phyloP scores from a whole-genome alignment of 2,329 filamentous ascomycete genomes.

The Mollisiaceae sp. region DNA sequence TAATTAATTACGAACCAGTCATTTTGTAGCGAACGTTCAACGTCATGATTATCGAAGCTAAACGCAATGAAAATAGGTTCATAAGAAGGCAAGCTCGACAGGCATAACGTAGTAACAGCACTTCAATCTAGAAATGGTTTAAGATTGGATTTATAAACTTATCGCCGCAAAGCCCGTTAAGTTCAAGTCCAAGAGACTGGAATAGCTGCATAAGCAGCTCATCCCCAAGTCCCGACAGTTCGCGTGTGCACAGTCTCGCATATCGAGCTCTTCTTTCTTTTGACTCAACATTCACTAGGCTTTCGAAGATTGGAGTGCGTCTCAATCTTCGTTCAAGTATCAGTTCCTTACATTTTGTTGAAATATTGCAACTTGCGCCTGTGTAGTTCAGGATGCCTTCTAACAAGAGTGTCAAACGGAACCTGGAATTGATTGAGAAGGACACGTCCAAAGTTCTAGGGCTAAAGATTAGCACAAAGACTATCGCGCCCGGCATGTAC shows the following conservation, averaged over 20 bases:
- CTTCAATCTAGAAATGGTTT: too few species aligned
- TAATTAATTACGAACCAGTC: not conserved
- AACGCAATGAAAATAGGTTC: not conserved
- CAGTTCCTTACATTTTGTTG: not conserved
- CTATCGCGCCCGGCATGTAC: constrained; percentile 38
- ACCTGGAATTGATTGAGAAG: constrained; percentile 17
- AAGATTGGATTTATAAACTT: too few species aligned
- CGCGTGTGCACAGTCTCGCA: too few species aligned
- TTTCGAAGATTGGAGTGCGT: not conserved
- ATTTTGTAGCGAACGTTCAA: not conserved
- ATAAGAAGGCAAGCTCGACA: not conserved
- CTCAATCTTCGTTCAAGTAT: not conserved
- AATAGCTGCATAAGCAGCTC: too few species aligned
- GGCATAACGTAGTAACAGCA: too few species aligned
- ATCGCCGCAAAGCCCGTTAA: too few species aligned
- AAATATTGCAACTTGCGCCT: not conserved
- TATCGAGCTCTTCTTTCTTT: too few species aligned
- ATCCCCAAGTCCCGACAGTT: too few species aligned
- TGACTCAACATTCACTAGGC: not conserved
- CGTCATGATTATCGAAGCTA: not conserved
- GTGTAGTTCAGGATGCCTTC: constrained; percentile 18
- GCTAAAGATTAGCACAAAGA: constrained; percentile 37
- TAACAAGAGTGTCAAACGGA: constrained; percentile 18
- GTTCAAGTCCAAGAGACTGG: too few species aligned
- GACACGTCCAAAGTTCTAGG: constrained; percentile 44